phyloP scores from a whole-genome alignment of 257 asterid species.

The Gentiana straminea region DNA sequence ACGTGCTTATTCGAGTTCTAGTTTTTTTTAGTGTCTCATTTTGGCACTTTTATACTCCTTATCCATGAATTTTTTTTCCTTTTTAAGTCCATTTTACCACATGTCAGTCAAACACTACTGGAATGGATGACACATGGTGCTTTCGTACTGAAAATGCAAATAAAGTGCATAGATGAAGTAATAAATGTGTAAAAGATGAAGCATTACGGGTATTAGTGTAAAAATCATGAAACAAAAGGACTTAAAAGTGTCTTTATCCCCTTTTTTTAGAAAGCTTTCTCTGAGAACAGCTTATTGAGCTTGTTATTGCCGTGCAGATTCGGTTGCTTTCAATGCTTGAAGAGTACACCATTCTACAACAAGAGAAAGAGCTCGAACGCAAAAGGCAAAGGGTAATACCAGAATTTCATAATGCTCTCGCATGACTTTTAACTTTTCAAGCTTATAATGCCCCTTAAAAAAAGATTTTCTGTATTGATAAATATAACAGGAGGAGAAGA shows the following conservation, averaged over 20 bases:
- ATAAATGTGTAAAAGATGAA: too few species aligned
- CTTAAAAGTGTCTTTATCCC: not conserved
- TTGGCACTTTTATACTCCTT: too few species aligned
- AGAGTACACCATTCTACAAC: conserved; percentile 52
- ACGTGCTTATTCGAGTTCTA: conserved; percentile 14
- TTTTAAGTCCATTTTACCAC: not conserved
- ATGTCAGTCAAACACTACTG: too few species aligned
- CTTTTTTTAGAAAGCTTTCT: not conserved
- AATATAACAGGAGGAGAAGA: conserved; percentile 64
- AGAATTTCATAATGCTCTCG: not conserved
- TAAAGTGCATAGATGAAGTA: too few species aligned
- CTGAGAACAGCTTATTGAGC: too few species aligned
- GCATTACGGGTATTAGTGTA: too few species aligned
- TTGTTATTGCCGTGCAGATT: conserved; percentile 30
- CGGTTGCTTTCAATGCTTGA: conserved; percentile 85
- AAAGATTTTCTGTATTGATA: not conserved
- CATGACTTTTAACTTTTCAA: not conserved
- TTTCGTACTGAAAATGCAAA: too few species aligned
- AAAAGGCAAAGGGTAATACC: conserved; percentile 72
- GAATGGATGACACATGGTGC: too few species aligned
- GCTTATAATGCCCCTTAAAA: not conserved
- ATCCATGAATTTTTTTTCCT: too few species aligned
- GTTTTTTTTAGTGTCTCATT: not conserved
- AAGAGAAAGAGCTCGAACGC: conserved; percentile 82
- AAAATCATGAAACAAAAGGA: too few species aligned